Evolutionary conservation across 352 stramenopile species (phyloP), one percentile per base, ranked within the genome.

Genomic region (Phytophthora nicotianae): DNA sequence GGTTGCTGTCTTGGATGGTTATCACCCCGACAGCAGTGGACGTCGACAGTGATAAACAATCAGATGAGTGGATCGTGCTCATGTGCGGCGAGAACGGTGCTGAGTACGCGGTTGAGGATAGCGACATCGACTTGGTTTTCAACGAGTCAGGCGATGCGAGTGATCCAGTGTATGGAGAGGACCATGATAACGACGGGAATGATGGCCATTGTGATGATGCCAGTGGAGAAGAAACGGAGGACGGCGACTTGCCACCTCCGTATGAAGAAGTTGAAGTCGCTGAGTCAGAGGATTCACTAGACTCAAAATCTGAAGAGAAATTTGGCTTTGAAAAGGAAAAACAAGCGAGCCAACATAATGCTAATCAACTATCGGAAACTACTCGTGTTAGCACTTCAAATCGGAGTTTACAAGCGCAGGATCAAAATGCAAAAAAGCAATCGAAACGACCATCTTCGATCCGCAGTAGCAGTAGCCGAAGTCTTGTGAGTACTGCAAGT

Each of bases 1-100:
- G 83, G 81, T 60, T 92, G 55, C 73, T 92, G 27, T 58, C 68
- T 16, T 79, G 81, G 38, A 81, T 88, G 73, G 9, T 74, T 24
- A 13, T 74, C 38, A 40, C 42, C 1, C 43, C 62, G 2, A 38
- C 46, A 38, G 8, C 23, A 37, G 23, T n/a, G 5, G 42, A 17
- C 19, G 20, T 20, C 2, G 40, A 65, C 14, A 38, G 41, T 27
- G 50, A 58, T 27, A 47, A 58, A 35, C 17, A 62, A n/a, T 3
- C 45, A 58, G 41, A 52, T 29, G 61, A 66, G 13, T 71, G 66
- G 66, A 2, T 63, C 4, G 66, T 74, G 29, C 52, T 64, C 14
- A 37, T 74, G 42, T 70, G 60, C 41, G 65, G 65, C 19, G 65
- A 74, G 40, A 56, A 58, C 58, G 66, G 50, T 24, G 64, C 51